phyloP scores from a whole-genome alignment of 805 yeast genomes.

The Deakozyma indianensis region DNA sequence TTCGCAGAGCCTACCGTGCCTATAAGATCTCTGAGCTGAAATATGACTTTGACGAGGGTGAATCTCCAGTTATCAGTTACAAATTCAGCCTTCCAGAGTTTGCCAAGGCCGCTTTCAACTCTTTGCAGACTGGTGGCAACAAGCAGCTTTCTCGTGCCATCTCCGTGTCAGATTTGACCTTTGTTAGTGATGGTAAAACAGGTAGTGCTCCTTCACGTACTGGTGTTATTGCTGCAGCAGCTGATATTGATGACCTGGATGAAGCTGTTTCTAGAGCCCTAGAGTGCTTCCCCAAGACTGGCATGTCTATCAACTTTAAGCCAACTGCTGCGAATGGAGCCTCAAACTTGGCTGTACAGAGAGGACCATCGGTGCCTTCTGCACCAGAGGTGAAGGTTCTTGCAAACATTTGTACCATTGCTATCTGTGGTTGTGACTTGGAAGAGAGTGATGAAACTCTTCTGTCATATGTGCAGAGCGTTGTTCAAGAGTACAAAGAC shows the following conservation, averaged over 20 bases:
- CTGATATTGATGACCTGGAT: constrained; percentile 81
- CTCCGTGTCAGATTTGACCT: constrained; percentile 84
- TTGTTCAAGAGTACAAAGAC: constrained; percentile 52
- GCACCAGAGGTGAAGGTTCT: constrained; percentile 21
- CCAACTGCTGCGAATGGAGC: constrained; percentile 14
- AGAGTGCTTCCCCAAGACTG: constrained; percentile 44
- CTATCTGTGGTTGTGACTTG: constrained; percentile 27
- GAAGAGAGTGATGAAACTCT: constrained; percentile 55
- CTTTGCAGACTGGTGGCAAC: constrained; percentile 4
- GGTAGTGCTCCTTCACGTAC: constrained; percentile 59
- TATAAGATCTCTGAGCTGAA: constrained; percentile 70
- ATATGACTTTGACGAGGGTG: constrained; percentile 34
- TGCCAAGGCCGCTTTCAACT: constrained; percentile 28
- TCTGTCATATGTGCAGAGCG: constrained; percentile 44
- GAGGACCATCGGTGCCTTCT: constrained; percentile 17
- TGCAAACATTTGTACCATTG: constrained; percentile 72
- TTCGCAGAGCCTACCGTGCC: constrained; percentile 94
- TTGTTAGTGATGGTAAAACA: constrained; percentile 47
- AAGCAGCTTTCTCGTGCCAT: constrained; percentile 41
- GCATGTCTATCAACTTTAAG: constrained; percentile 23
- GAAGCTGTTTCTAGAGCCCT: constrained; percentile 66
- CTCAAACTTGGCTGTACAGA: constrained; percentile 35
- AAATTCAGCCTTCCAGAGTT: constrained; percentile 29
- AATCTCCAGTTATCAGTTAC: constrained; percentile 58
- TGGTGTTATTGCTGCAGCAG: constrained; percentile 70